Evolutionary conservation across 805 yeast genomes (phyloP).

Genomic region (Wickerhamomyces bovis): DNA sequence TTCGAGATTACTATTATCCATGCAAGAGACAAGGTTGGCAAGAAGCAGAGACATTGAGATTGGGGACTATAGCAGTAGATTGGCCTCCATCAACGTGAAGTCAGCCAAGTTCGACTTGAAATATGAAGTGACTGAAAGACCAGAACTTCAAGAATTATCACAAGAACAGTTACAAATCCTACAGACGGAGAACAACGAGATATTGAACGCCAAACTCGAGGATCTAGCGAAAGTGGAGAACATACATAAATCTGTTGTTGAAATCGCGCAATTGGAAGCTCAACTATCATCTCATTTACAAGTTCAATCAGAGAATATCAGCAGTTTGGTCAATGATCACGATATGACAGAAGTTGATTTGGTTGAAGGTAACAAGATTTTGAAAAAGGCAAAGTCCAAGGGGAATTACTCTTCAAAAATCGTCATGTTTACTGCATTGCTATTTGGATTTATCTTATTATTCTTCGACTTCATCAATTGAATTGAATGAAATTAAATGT

Average conservation of each 20-base stretch:
- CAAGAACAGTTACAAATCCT: conserved; percentile 55
- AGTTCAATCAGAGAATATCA: conserved; percentile 65
- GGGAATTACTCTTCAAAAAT: conserved; percentile 57
- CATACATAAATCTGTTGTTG: conserved; percentile 58
- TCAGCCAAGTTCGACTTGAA: conserved; percentile 20
- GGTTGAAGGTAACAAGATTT: conserved; percentile 61
- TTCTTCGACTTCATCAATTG: conserved; percentile 44
- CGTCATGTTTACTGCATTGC: conserved; percentile 48
- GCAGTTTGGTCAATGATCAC: conserved; percentile 57
- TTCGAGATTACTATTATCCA: conserved; percentile 17
- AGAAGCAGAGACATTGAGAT: conserved; percentile 20
- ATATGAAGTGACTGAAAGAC: conserved; percentile 3
- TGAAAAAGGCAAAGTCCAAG: conserved; percentile 60
- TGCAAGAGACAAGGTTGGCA: conserved; percentile 23
- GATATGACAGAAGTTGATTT: conserved; percentile 62
- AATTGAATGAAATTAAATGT: not conserved
- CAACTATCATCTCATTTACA: conserved; percentile 70
- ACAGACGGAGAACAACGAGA: conserved; percentile 52
- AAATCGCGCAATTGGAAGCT: conserved; percentile 67
- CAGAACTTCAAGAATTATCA: conserved; percentile 12
- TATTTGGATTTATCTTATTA: conserved; percentile 51
- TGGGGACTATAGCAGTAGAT: conserved; percentile 10
- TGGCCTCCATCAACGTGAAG: conserved; percentile 18
- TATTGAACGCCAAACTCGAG: conserved; percentile 48
- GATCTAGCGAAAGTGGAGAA: conserved; percentile 55